phyloP scores from a whole-genome alignment of 2,329 filamentous ascomycete species.

The Dissoconium aciculare region DNA sequence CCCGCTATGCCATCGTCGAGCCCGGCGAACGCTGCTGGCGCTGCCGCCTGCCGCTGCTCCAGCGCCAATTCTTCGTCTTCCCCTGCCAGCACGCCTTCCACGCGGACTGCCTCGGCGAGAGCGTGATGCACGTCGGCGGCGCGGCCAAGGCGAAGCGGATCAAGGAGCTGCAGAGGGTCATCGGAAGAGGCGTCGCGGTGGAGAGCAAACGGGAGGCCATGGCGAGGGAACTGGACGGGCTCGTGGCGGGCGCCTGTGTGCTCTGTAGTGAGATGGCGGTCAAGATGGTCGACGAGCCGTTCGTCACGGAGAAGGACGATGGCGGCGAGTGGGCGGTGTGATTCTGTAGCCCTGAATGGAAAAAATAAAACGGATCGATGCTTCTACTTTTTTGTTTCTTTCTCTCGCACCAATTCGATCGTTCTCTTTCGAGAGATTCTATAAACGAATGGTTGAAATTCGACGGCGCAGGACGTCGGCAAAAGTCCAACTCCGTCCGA shows the following conservation, averaged over 20 bases:
- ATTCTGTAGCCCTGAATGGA: too few species aligned
- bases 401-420: too few species aligned
- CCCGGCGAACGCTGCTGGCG: conserved; percentile 88
- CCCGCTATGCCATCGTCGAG: conserved; percentile 89
- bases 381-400: too few species aligned
- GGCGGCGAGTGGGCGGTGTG: conserved; percentile 60
- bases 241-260: conserved; percentile 77
- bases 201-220: conserved; percentile 64
- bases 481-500: too few species aligned
- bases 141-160: conserved; percentile 65
- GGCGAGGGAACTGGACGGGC: conserved; percentile 75
- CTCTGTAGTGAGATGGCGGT: conserved; percentile 91
- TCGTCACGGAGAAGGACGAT: conserved; percentile 60
- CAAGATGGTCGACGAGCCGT: conserved; percentile 85
- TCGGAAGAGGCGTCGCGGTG: conserved; percentile 56
- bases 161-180: conserved; percentile 67
- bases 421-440: too few species aligned
- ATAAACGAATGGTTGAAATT: too few species aligned
- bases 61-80: conserved; percentile 92
- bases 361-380: too few species aligned
- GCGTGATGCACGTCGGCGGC: conserved; percentile 69
- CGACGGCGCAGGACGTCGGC: too few species aligned
- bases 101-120: conserved; percentile 77
- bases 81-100: conserved; percentile 97
- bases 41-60: conserved; percentile 72